Conservation (phyloP, 2,329 filamentous ascomycete genomes). For the Parasarocladium wereldwijsianum region DNA sequence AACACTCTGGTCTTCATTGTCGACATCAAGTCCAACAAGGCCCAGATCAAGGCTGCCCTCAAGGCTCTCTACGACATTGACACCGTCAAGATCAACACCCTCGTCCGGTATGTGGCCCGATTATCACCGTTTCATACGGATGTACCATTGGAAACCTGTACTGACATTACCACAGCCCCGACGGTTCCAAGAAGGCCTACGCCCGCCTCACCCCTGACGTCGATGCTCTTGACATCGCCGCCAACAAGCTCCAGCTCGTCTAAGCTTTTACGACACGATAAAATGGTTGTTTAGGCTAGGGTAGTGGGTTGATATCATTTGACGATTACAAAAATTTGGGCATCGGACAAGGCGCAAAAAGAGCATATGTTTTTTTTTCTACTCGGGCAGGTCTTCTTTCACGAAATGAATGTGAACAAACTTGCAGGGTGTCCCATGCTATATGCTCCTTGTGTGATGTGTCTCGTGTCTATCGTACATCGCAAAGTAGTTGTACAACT, state of each 20-base stretch:
- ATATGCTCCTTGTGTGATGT: too few relatives aligned
- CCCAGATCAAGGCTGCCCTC: constrained; percentile 93
- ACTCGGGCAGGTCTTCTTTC: constrained; percentile 4
- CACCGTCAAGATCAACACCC: constrained; percentile 97
- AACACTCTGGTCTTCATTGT: constrained; percentile 99
- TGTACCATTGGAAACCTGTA: not conserved
- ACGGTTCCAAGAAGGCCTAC: constrained; percentile 98
- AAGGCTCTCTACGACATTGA: constrained; percentile 99
- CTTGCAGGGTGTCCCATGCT: constrained; percentile 2
- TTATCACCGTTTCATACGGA: not conserved
- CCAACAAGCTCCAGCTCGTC: constrained; percentile 96
- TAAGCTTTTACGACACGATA: constrained; percentile 51
- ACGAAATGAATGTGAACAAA: constrained; percentile 3
- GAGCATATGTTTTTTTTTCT: constrained; percentile 19
- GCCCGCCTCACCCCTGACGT: constrained; percentile 90
- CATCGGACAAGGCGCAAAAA: constrained; percentile 23
- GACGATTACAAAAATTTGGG: constrained; percentile 17
- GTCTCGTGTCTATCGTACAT: too few relatives aligned
- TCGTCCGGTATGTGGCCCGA: constrained; percentile 68
- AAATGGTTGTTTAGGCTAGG: too few relatives aligned
- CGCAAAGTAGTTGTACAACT: too few relatives aligned
- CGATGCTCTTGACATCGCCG: constrained; percentile 96
- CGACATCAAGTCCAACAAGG: constrained; percentile 97
- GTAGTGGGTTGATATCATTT: too few relatives aligned
- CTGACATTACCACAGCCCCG: constrained; percentile 45